Base-by-base conservation (phyloP, 495 filamentous ascomycete genomes). In the Chlorociboria aeruginascens region DNA sequence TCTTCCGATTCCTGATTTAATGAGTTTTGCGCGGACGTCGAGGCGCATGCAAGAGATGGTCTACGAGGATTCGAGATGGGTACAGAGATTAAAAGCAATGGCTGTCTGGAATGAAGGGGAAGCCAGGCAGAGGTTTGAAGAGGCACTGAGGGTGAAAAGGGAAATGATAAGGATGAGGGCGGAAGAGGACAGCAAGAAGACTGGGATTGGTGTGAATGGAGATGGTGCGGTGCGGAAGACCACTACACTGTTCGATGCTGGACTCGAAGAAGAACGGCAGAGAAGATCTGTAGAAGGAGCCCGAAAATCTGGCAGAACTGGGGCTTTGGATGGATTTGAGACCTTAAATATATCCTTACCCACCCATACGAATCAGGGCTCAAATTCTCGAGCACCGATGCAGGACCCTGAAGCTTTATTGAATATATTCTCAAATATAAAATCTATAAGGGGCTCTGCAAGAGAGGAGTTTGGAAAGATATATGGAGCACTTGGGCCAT, bases 1-100 rank as follows among this genome's bases (percentile, higher is more conserved):
- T 66, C 77, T 96, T 50, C 81, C 87, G 30, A 73, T 93, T 33
- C 68, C 81, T 46, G 90, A 94, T 57, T 79, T 92, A 36, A 71
- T 96, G 51, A 78, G 79, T 45, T 89, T 85, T 61, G 92, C 92
- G n/a, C 81, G 82, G 29, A 82, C 85, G 29, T 96, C 88, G 45
- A 83, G 78, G 62, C 85, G 88, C 39, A 79, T 95, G 74, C 83
- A 83, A 54, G 92, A 99, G 64, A 99, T 99, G 89, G 93, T 93
- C 9, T 97, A 97, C 67, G 93, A 99, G 71, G 92, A 99, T 63
- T 85, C 87, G 14, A 76, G 90, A 67, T 99, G 92, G 92, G 82
- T 96, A 40, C 79, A 83, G 46, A 76, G 79, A 50, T 66, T 99
- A 31, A 79, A 83, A 57, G 73, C 71, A 29, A 95, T 99, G 77